phyloP scores from a whole-genome alignment of 208 protist species.

The Porcisia deanei region DNA sequence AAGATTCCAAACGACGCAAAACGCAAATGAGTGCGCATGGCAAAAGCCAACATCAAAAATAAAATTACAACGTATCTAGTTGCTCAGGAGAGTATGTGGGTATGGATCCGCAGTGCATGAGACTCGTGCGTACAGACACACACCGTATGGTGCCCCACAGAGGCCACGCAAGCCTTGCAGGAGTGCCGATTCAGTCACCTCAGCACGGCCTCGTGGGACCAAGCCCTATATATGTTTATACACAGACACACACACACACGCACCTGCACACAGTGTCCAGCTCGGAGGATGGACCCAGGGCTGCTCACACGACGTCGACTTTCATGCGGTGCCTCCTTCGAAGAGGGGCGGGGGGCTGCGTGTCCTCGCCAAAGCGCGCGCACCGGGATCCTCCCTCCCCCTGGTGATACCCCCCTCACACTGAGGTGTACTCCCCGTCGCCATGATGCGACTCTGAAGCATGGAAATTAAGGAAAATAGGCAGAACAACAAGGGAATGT shows the following conservation, averaged over 20 bases:
- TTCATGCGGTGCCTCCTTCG: no score
- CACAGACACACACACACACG: not conserved
- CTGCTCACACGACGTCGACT: no score
- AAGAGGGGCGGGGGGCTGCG: not conserved
- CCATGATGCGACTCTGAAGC: not conserved
- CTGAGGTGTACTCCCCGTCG: not conserved
- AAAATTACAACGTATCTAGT: no score
- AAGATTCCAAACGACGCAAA: constrained; percentile 28
- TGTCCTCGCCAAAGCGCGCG: not conserved
- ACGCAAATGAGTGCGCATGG: constrained; percentile 3
- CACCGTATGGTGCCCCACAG: not conserved
- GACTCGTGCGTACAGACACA: no score
- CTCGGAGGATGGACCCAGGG: no score
- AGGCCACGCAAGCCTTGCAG: not conserved
- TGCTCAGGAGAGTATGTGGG: no score
- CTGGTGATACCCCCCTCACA: no score
- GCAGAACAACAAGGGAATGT: not conserved
- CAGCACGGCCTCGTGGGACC: not conserved
- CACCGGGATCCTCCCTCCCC: not conserved
- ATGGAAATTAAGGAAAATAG: not conserved
- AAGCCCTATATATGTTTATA: no score
- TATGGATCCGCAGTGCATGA: no score
- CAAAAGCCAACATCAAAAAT: not conserved
- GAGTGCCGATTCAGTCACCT: not conserved
- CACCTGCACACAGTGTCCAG: no score